phyloP scores from a whole-genome alignment of 192 early-diverging fungal genomes.

The Coemansia javaensis region DNA sequence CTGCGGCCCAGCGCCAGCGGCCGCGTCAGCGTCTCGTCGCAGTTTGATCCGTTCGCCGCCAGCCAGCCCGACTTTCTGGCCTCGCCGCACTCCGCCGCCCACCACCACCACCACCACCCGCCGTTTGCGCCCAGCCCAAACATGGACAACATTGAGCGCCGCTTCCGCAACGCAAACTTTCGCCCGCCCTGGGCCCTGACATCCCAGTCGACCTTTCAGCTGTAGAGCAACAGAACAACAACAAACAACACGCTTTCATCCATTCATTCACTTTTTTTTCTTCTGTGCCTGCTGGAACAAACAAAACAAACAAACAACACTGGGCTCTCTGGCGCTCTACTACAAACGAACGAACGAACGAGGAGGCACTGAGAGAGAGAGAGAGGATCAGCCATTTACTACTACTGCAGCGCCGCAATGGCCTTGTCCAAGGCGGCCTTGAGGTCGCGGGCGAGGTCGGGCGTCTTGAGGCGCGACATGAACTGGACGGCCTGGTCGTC shows the following conservation, averaged over 20 bases:
- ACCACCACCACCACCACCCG: background rate
- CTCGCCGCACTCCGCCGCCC: slow-evolving; percentile 6
- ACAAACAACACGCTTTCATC: background rate
- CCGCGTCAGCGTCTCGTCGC: slow-evolving; percentile 34
- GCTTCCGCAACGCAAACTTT: slow-evolving; percentile 50
- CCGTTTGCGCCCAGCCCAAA: slow-evolving; percentile 33
- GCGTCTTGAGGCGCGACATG: slow-evolving; percentile 33
- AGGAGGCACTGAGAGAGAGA: too few species aligned
- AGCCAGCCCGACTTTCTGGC: slow-evolving; percentile 33
- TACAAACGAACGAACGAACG: too few species aligned
- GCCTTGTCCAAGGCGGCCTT: slow-evolving; percentile 2
- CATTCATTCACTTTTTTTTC: too few species aligned
- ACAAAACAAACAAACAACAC: too few species aligned
- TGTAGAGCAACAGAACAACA: background rate
- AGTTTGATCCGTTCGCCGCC: slow-evolving; percentile 46
- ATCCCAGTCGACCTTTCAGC: slow-evolving; percentile 30
- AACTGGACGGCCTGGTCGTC: slow-evolving; percentile 32
- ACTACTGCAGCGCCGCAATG: slow-evolving; percentile 1
- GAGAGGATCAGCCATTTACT: background rate
- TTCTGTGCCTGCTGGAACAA: too few species aligned
- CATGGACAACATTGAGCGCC: slow-evolving; percentile 44
- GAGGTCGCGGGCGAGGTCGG: background rate
- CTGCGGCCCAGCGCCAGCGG: slow-evolving; percentile 14
- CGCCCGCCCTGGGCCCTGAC: slow-evolving; percentile 49
- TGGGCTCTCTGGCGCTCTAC: too few species aligned